Evolutionary conservation across 2,329 filamentous ascomycete species (phyloP), one percentile per base, ranked within the genome.

Genomic region (Tolypocladium cylindrosporum): DNA sequence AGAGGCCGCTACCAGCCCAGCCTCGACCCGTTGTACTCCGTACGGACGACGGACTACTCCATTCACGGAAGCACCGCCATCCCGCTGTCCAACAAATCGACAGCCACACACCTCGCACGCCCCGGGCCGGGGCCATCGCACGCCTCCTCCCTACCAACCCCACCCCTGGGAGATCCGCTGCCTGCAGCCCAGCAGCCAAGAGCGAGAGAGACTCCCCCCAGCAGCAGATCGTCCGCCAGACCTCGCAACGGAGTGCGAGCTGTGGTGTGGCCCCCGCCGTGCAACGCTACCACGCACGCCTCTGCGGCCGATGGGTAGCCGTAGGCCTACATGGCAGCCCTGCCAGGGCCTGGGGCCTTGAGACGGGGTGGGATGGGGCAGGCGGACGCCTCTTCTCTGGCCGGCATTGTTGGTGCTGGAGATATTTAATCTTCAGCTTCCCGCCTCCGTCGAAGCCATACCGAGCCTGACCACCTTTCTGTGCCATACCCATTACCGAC

Each of bases 371-470:
- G 55, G 36, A n/a, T 27, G 34, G 31, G 55, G 43, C 40, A 53
- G 55, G 42, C 48, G 34, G 43, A 54, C 56, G 16, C 34, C 54
- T 53, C 54, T 52, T n/a, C 27, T 39, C 54, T 55, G 57, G 39
- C 57, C 37, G 45, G 45, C 48, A 55, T 51, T 56, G 57, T 56
- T 59, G 58, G 56, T 21, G 62, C 64, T 60, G 61, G 61, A 60
- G 63, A 69, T 67, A 69, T 68, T 68, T 69, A 69, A 68, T 65
- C 60, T 67, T 66, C 58, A 68, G 66, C 64, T 60, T 66, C 54
- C 55, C 55, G 41, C 58, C 55, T 37, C 50, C 40, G 19, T 27
- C 31, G 27, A 21, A n/a, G 31, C 65, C 61, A 67, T 65, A 62
- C 61, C 59, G 52, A 57, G 21, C 40, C 51, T 39, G n/a, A 54